Evolutionary conservation across 176 grass and related monocot species (phyloP).

Genomic region (Thalia dealbata): DNA sequence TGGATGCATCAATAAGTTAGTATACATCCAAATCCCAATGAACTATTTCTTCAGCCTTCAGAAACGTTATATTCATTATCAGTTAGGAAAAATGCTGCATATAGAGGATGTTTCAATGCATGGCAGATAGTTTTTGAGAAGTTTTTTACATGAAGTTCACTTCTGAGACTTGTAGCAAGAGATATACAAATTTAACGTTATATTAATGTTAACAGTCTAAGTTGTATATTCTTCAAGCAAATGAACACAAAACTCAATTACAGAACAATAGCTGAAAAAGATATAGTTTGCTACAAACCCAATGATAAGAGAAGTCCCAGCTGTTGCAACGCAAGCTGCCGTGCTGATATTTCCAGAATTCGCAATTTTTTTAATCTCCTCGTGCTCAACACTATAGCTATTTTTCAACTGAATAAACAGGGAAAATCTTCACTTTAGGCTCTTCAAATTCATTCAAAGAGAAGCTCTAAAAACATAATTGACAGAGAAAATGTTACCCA

Average conservation of each 20-base stretch:
- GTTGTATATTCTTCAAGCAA: not conserved
- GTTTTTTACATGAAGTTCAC: no score
- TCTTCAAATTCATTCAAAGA: not conserved
- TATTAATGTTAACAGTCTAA: not conserved
- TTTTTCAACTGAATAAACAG: slow-evolving; percentile 48
- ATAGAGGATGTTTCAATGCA: no score
- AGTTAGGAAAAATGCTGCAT: no score
- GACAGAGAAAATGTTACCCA: not conserved
- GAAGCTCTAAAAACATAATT: not conserved
- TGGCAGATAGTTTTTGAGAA: no score
- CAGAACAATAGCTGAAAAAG: not conserved
- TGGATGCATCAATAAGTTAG: no score
- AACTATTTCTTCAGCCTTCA: no score
- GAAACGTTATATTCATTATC: no score
- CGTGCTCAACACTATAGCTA: slow-evolving; percentile 47
- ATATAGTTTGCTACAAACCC: slow-evolving; percentile 39
- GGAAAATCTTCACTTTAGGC: not conserved
- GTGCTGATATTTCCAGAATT: slow-evolving; percentile 48
- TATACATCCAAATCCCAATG: no score
- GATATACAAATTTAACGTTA: no score
- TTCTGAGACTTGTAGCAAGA: no score
- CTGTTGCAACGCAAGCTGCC: slow-evolving; percentile 60
- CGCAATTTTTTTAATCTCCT: slow-evolving; percentile 88
- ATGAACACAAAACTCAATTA: not conserved
- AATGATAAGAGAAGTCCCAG: slow-evolving; percentile 49